A percentile compares a stretch with the other conserved stretches of the same genome.
These are phyloP conservation scores for Salvia hispanica DNA, from an alignment of 257 asterid species.

Conservation along the genomic window DNA sequence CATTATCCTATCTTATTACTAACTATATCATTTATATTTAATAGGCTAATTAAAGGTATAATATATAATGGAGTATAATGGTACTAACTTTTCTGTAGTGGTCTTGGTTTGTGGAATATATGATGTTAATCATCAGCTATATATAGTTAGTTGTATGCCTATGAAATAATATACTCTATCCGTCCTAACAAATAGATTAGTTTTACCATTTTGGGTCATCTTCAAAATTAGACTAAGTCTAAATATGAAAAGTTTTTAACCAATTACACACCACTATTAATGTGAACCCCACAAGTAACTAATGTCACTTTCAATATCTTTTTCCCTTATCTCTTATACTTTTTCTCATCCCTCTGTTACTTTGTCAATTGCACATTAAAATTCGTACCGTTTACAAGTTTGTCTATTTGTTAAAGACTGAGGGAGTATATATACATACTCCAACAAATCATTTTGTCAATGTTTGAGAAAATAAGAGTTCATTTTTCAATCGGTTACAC, in stretches of 20 bases:
- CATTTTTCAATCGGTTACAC: neutral
- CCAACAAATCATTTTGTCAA: neutral
- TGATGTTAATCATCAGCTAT: slow-evolving; percentile 30
- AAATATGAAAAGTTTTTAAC: no score
- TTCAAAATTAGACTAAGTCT: no score
- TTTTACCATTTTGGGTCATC: no score
- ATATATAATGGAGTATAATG: slow-evolving; percentile 24
- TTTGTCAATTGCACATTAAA: no score
- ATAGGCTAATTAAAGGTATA: slow-evolving; percentile 1
- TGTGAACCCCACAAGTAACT: no score
- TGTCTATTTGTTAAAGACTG: no score
- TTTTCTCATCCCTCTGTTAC: no score
- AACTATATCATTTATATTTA: neutral
- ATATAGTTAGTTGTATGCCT: slow-evolving; percentile 16
- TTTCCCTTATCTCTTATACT: no score
- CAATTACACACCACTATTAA: no score
- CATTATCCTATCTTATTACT: neutral
- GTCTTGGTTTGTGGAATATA: slow-evolving; percentile 32
- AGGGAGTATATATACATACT: neutral
- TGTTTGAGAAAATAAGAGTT: neutral
- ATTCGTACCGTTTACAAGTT: no score
- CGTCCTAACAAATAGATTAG: no score
- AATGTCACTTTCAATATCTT: no score
- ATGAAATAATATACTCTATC: slow-evolving; percentile 9
- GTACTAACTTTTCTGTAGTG: slow-evolving; percentile 6